These are phyloP conservation scores for Diaporthe citrichinensis DNA, from an alignment of 2,329 filamentous ascomycete species.

Conservation along the genomic window DNA sequence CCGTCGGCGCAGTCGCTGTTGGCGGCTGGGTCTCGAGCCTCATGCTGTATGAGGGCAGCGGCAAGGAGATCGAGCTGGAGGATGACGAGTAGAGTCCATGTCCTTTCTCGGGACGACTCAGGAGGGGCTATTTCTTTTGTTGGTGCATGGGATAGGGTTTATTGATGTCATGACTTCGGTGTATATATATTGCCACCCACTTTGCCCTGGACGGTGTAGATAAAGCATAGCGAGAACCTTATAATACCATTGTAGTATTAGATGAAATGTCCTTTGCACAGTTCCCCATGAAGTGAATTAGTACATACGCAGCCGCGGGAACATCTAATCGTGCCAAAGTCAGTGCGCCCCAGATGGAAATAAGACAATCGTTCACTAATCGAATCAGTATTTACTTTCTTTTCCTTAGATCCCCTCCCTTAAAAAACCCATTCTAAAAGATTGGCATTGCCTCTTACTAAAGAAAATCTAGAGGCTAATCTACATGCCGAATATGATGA, in stretches of 20 bases:
- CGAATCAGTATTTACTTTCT: too few species aligned
- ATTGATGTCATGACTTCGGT: conserved; percentile 30
- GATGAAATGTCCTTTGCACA: not conserved
- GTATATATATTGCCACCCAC: conserved; percentile 28
- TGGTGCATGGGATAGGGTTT: conserved; percentile 6
- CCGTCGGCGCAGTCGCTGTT: conserved; percentile 63
- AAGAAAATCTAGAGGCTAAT: too few species aligned
- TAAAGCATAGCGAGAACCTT: conserved; percentile 29
- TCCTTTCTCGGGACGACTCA: too few species aligned
- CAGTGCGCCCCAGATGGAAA: too few species aligned
- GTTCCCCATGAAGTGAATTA: not conserved
- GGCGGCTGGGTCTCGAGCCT: conserved; percentile 71
- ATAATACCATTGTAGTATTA: conserved; percentile 30
- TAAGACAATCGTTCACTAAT: too few species aligned
- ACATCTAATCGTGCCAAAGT: not conserved
- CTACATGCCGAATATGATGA: too few species aligned
- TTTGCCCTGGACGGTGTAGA: conserved; percentile 28
- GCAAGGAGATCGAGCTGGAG: conserved; percentile 70
- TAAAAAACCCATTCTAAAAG: too few species aligned
- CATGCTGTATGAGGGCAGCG: conserved; percentile 75
- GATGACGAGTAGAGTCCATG: conserved; percentile 53
- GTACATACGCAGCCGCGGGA: not conserved
- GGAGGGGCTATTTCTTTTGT: conserved; percentile 1
- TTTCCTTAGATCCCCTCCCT: too few species aligned
- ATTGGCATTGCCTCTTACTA: too few species aligned